Percentiles rank a stretch among this genome's conserved stretches.
These are phyloP conservation scores for Aureobasidium sp. DNA, from an alignment of 2,329 filamentous ascomycete genomes.

Conservation along the genomic window DNA sequence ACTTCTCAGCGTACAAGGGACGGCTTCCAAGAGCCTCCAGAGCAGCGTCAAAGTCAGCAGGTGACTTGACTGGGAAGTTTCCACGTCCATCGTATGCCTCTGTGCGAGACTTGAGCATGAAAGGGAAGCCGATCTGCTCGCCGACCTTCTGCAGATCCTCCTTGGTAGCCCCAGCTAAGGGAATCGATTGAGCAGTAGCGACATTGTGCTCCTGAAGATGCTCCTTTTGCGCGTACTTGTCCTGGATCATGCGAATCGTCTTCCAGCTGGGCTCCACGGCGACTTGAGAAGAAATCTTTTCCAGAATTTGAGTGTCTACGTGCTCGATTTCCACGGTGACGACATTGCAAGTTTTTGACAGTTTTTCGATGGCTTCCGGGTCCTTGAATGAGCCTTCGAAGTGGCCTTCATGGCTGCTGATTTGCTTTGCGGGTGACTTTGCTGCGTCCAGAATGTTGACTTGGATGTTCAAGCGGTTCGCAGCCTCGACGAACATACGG, in stretches of 20 bases:
- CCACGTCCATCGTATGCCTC: slow-evolving; percentile 89
- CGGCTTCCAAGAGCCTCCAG: slow-evolving; percentile 60
- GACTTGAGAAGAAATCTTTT: slow-evolving; percentile 66
- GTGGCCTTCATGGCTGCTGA: slow-evolving; percentile 67
- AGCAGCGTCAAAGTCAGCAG: slow-evolving; percentile 57
- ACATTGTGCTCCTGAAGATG: slow-evolving; percentile 63
- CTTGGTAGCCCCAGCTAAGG: slow-evolving; percentile 53
- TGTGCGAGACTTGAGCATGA: slow-evolving; percentile 87
- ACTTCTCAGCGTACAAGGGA: slow-evolving; percentile 82
- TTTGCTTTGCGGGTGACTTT: slow-evolving; percentile 75
- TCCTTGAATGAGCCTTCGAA: slow-evolving; percentile 86
- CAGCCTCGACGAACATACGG: slow-evolving; percentile 89
- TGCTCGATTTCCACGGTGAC: slow-evolving; percentile 95
- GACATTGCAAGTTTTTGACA: slow-evolving; percentile 71
- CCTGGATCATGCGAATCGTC: slow-evolving; percentile 82
- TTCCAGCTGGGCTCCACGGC: slow-evolving; percentile 73
- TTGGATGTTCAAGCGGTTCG: slow-evolving; percentile 68
- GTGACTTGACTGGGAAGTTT: slow-evolving; percentile 58
- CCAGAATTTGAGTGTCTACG: slow-evolving; percentile 80
- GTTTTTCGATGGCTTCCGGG: slow-evolving; percentile 64
- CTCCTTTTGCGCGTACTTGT: slow-evolving; percentile 87
- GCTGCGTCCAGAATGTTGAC: slow-evolving; percentile 73
- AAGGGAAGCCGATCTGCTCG: slow-evolving; percentile 65
- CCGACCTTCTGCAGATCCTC: slow-evolving; percentile 59
- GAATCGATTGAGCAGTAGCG: slow-evolving; percentile 63